Evolutionary conservation across 805 yeast species (phyloP).

Genomic region (Lachancea kluyveri): DNA sequence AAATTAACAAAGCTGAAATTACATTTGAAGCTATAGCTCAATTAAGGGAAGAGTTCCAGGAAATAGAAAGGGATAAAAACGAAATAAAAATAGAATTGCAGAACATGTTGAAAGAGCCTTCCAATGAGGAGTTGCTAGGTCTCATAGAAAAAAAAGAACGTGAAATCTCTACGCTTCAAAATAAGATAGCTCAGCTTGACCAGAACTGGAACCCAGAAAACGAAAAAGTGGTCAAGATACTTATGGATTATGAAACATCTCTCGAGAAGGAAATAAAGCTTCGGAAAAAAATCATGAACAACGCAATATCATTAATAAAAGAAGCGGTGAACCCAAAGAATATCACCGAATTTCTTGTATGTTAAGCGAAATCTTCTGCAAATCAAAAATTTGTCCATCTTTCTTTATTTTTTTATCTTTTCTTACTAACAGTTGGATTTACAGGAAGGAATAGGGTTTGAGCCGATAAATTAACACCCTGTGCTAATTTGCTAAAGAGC

Average conservation of each 20-base stretch:
- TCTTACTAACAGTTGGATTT: too few species aligned
- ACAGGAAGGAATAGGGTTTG: too few species aligned
- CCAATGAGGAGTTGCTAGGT: slow-evolving; percentile 12
- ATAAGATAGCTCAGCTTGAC: slow-evolving; percentile 9
- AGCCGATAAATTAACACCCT: too few species aligned
- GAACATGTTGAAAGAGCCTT: slow-evolving; percentile 11
- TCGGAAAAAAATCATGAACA: slow-evolving; percentile 16
- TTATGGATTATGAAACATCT: slow-evolving; percentile 9
- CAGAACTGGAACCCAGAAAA: slow-evolving; percentile 13
- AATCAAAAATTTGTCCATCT: too few species aligned
- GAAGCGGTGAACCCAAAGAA: slow-evolving; percentile 22
- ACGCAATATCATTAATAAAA: slow-evolving; percentile 18
- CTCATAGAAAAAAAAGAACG: slow-evolving; percentile 6
- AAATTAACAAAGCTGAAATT: slow-evolving; percentile 8
- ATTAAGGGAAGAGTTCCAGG: slow-evolving; percentile 19
- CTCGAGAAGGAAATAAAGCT: slow-evolving; percentile 14
- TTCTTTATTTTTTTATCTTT: too few species aligned
- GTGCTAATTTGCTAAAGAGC: too few species aligned
- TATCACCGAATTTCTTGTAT: slow-evolving; percentile 22
- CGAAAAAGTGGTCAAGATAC: slow-evolving; percentile 10
- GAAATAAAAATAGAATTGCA: slow-evolving; percentile 9
- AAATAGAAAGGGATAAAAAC: slow-evolving; percentile 16
- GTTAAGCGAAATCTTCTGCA: too few species aligned
- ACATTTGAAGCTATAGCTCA: slow-evolving; percentile 18
- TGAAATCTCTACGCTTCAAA: slow-evolving; percentile 8